These are phyloP conservation scores for Silene conica DNA, from an alignment of 148 eudicot species.

Conservation along the genomic window DNA sequence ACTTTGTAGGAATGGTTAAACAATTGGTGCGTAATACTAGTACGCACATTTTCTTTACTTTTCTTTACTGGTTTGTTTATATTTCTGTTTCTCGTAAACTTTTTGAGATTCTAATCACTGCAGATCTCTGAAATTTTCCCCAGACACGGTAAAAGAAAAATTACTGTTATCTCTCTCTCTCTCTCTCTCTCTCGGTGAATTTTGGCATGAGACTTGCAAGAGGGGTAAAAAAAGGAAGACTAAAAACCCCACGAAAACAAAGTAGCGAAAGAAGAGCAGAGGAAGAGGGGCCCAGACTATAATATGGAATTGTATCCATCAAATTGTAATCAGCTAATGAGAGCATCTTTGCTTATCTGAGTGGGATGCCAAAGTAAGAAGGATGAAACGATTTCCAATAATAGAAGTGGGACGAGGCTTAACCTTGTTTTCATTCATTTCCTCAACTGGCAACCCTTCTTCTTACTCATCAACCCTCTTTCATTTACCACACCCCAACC, in stretches of 20 bases:
- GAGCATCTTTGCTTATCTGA: neutral
- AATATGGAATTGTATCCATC: conserved; percentile 1
- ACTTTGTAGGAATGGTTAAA: too few relatives aligned
- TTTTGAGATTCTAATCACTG: too few relatives aligned
- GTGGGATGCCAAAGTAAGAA: conserved; percentile 18
- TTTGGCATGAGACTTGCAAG: neutral
- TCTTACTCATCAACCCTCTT: neutral
- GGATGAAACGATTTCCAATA: conserved; percentile 24
- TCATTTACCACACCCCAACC: neutral
- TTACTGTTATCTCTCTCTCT: too few relatives aligned
- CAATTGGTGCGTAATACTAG: too few relatives aligned
- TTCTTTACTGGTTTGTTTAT: too few relatives aligned
- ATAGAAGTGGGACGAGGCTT: conserved; percentile 38
- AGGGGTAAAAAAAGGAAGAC: neutral
- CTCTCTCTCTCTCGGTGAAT: too few relatives aligned
- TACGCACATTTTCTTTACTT: too few relatives aligned
- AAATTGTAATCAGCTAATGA: neutral
- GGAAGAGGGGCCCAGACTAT: neutral
- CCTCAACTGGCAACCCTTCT: conserved; percentile 33
- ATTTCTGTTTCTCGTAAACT: too few relatives aligned
- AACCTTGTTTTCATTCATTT: conserved; percentile 16
- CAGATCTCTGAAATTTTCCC: too few relatives aligned
- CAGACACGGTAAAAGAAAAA: too few relatives aligned
- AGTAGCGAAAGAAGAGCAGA: neutral
- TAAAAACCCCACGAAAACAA: neutral